Conservation (phyloP, 306 rosid genomes). For the Dalbergia oliveri region DNA sequence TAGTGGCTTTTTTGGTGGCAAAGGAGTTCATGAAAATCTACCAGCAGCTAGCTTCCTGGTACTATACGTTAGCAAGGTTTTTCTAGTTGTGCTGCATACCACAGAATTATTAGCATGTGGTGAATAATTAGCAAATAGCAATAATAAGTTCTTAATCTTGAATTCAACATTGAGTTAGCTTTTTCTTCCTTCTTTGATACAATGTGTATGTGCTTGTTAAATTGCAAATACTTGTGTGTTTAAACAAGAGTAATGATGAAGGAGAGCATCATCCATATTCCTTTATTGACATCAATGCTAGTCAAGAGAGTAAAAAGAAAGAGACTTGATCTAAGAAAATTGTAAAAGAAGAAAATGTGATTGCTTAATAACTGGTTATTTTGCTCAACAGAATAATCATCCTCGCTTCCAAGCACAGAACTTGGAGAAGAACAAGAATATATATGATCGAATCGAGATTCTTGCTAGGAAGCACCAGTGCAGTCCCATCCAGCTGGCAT, state of each 20-base stretch:
- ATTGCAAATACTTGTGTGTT: no score
- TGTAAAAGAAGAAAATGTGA: neutral
- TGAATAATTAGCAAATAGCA: neutral
- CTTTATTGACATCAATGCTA: no score
- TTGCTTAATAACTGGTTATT: neutral
- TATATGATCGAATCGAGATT: conserved; percentile 59
- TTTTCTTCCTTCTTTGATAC: no score
- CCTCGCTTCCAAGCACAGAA: conserved; percentile 69
- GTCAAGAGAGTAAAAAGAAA: no score
- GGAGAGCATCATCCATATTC: no score
- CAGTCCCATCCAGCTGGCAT: conserved; percentile 69
- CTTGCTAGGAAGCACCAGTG: conserved; percentile 60
- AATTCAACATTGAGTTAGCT: no score
- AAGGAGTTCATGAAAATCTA: conserved; percentile 60
- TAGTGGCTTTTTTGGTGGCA: conserved; percentile 86
- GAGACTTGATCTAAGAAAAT: no score
- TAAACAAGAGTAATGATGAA: no score
- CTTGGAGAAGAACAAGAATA: conserved; percentile 57
- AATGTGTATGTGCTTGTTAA: no score
- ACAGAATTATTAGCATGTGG: neutral
- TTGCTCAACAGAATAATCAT: conserved; percentile 44
- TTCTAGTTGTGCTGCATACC: neutral
- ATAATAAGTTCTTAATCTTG: neutral
- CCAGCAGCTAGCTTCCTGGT: conserved; percentile 59
- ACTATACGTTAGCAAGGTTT: neutral